Conservation (phyloP, 2,329 filamentous ascomycete species). For the Epichloe bromicola region DNA sequence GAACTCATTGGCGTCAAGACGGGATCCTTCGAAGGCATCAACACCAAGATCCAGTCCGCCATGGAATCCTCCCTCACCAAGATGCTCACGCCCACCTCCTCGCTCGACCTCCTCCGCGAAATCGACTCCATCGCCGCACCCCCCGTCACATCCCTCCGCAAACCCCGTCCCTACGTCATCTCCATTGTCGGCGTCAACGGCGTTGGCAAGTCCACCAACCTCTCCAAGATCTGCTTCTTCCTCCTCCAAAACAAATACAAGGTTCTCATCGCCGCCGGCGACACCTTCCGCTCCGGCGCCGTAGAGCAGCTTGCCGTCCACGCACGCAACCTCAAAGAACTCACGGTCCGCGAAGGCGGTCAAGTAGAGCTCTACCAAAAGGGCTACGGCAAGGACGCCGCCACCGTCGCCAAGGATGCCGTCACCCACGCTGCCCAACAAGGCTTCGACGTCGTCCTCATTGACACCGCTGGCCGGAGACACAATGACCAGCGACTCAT, state of each 20-base stretch:
- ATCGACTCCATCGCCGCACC: constrained; percentile 69
- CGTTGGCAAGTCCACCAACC: constrained; percentile 93
- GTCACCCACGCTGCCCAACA: constrained; percentile 66
- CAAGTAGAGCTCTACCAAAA: constrained; percentile 88
- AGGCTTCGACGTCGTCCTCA: constrained; percentile 83
- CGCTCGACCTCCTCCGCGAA: constrained; percentile 84
- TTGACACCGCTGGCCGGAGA: constrained; percentile 86
- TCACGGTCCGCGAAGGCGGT: constrained; percentile 72
- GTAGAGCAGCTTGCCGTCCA: constrained; percentile 96
- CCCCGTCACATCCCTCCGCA: constrained; percentile 49
- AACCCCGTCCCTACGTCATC: constrained; percentile 80
- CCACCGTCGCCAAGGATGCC: constrained; percentile 86
- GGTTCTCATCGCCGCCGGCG: constrained; percentile 84
- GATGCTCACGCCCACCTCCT: constrained; percentile 91
- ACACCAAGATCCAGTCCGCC: constrained; percentile 67
- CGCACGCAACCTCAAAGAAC: constrained; percentile 82
- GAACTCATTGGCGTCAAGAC: constrained; percentile 88
- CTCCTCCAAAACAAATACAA: constrained; percentile 93
- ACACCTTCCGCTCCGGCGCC: constrained; percentile 93
- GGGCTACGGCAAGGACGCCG: constrained; percentile 95
- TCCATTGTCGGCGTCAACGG: constrained; percentile 98
- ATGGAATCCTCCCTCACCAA: constrained; percentile 90
- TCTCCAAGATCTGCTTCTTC: constrained; percentile 98
- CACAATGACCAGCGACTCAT: constrained; percentile 95
- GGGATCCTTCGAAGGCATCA: constrained; percentile 78